Evolutionary conservation across 2,329 filamentous ascomycete species (phyloP).

Genomic region (Dothiorella sarmentorum): DNA sequence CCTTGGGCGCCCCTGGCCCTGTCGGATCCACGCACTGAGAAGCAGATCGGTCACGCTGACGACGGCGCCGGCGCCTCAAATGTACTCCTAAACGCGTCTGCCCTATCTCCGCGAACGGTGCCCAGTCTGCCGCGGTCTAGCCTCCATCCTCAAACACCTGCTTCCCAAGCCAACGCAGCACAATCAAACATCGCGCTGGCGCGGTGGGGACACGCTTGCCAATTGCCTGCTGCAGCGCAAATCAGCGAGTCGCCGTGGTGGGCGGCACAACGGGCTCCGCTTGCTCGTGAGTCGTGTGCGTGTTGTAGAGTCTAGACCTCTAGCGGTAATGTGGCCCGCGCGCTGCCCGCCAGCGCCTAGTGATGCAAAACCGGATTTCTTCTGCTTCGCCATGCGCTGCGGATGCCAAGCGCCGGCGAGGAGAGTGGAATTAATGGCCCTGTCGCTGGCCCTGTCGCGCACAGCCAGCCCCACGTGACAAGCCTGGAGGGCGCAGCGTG

Average conservation of each 20-base stretch:
- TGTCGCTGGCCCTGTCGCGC: background rate
- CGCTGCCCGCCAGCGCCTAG: background rate
- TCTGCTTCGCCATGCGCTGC: slow-evolving; percentile 8
- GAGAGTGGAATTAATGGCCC: background rate
- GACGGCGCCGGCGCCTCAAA: background rate
- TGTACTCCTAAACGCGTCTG: slow-evolving; percentile 3
- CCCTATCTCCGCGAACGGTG: slow-evolving; percentile 10
- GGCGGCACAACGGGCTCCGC: slow-evolving; percentile 6
- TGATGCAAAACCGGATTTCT: slow-evolving; percentile 7
- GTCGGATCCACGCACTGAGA: slow-evolving; percentile 8
- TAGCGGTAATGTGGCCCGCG: slow-evolving; percentile 5
- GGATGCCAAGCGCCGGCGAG: background rate
- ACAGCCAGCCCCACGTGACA: background rate
- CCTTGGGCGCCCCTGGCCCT: slow-evolving; percentile 12
- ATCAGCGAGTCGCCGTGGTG: slow-evolving; percentile 14
- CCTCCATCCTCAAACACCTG: slow-evolving; percentile 3
- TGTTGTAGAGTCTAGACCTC: background rate
- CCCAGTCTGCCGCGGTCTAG: slow-evolving; percentile 4
- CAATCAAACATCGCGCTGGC: background rate
- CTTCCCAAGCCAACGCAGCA: background rate
- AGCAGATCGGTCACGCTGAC: slow-evolving; percentile 9
- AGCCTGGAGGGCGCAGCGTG: background rate
- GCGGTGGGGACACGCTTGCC: slow-evolving; percentile 3
- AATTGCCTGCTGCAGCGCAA: slow-evolving; percentile 1
- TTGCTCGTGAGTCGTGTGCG: slow-evolving; percentile 1